A percentile compares a stretch with the other conserved stretches of the same genome.
Evolutionary conservation across 345 rosid genomes (phyloP).

Genomic region (Salix brachista): DNA sequence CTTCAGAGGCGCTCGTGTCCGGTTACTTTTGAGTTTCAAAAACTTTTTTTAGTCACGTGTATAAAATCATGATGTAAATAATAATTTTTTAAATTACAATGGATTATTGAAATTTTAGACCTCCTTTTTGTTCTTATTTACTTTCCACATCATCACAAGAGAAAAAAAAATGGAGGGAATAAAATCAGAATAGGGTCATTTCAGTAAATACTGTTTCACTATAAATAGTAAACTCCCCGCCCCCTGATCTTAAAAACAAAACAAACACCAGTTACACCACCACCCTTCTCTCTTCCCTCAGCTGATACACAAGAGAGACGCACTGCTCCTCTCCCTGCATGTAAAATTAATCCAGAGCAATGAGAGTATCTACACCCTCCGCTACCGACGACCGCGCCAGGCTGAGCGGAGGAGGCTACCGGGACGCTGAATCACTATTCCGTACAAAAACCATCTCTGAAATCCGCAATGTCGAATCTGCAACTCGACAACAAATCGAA

Average conservation of each 20-base stretch:
- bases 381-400: slow-evolving; percentile 34
- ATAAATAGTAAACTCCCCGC: neutral
- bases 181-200: neutral
- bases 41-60: too few relatives aligned
- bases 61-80: too few relatives aligned
- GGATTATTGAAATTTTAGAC: too few relatives aligned
- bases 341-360: slow-evolving; percentile 4
- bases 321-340: neutral
- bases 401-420: slow-evolving; percentile 45
- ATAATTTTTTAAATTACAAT: too few relatives aligned
- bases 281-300: neutral
- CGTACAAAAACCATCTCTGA: slow-evolving; percentile 68
- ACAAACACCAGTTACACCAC: neutral
- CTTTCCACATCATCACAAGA: neutral
- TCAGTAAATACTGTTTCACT: neutral
- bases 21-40: too few relatives aligned
- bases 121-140: too few relatives aligned
- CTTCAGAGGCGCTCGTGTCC: slow-evolving; percentile 19
- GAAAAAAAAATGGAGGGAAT: neutral
- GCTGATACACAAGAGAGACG: neutral
- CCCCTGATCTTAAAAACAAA: neutral
- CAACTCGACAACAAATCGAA: slow-evolving; percentile 72
- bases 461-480: slow-evolving; percentile 70
- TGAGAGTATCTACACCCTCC: slow-evolving; percentile 43
- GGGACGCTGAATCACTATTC: slow-evolving; percentile 86